Evolutionary conservation across 495 filamentous ascomycete species (phyloP).

Genomic region (Amniculicola lignicola): DNA sequence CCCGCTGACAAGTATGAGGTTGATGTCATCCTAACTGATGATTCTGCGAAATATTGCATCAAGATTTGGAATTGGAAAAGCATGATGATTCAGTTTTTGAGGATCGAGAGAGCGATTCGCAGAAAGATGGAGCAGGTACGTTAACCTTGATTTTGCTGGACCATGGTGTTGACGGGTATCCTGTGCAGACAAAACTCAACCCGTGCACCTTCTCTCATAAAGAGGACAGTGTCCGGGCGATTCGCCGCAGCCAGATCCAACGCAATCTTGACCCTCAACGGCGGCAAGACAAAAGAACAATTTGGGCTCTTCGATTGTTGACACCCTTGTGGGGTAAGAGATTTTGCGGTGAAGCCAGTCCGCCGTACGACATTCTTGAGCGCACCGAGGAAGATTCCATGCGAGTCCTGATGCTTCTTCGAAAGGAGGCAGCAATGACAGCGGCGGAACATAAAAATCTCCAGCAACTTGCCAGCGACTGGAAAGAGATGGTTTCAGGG

Average conservation of each 20-base stretch:
- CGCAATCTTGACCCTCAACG: background rate
- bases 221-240: slow-evolving; percentile 15
- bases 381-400: slow-evolving; percentile 7
- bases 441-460: background rate
- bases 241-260: slow-evolving; percentile 9
- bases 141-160: background rate
- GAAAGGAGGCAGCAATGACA: slow-evolving; percentile 8
- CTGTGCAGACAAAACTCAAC: background rate
- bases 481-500: background rate
- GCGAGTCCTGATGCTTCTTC: background rate
- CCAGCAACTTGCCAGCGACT: background rate
- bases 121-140: slow-evolving; percentile 7
- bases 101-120: slow-evolving; percentile 1
- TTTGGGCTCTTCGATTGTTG: slow-evolving; percentile 8
- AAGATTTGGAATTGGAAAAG: slow-evolving; percentile 2
- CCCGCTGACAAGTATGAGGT: background rate
- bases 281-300: background rate
- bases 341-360: background rate
- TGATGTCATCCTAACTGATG: background rate
- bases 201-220: slow-evolving; percentile 9
- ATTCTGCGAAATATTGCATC: background rate
- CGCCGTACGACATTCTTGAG: slow-evolving; percentile 1
- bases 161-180: background rate
- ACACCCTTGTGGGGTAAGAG: slow-evolving; percentile 7
- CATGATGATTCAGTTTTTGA: slow-evolving; percentile 1